These are phyloP conservation scores for Geranium brycei DNA, from an alignment of 345 rosid genomes.

Conservation along the genomic window DNA sequence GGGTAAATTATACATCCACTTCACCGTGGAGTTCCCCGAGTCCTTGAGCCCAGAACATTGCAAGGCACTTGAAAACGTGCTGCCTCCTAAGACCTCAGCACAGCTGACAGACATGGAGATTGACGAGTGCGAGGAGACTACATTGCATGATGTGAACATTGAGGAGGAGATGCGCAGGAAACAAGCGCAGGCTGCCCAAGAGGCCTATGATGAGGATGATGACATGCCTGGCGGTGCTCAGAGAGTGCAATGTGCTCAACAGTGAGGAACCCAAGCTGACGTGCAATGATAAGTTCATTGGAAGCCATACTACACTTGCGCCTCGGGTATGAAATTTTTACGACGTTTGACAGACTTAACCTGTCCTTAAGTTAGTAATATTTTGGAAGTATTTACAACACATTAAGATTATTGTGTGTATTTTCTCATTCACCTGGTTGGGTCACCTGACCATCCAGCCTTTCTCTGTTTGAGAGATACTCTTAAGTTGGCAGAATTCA, in stretches of 20 bases:
- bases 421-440: too few relatives aligned
- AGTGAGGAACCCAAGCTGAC: constrained; percentile 12
- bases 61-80: constrained; percentile 34
- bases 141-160: constrained; percentile 49
- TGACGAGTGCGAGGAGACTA: constrained; percentile 74
- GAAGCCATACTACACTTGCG: too few relatives aligned
- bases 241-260: constrained; percentile 59
- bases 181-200: constrained; percentile 20
- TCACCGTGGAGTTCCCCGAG: constrained; percentile 51
- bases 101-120: constrained; percentile 56
- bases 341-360: too few relatives aligned
- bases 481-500: too few relatives aligned
- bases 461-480: too few relatives aligned
- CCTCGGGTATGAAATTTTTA: too few relatives aligned
- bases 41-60: constrained; percentile 41
- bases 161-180: constrained; percentile 50
- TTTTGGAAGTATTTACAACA: too few relatives aligned
- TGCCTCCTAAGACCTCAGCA: constrained; percentile 31
- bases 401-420: too few relatives aligned
- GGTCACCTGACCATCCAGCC: too few relatives aligned
- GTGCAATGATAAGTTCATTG: background rate
- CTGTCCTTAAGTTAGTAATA: too few relatives aligned
- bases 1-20: constrained; percentile 61
- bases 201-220: constrained; percentile 43
- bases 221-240: constrained; percentile 42